Conservation (phyloP, 495 filamentous ascomycete species). For the Aspergillus bridgeri region DNA sequence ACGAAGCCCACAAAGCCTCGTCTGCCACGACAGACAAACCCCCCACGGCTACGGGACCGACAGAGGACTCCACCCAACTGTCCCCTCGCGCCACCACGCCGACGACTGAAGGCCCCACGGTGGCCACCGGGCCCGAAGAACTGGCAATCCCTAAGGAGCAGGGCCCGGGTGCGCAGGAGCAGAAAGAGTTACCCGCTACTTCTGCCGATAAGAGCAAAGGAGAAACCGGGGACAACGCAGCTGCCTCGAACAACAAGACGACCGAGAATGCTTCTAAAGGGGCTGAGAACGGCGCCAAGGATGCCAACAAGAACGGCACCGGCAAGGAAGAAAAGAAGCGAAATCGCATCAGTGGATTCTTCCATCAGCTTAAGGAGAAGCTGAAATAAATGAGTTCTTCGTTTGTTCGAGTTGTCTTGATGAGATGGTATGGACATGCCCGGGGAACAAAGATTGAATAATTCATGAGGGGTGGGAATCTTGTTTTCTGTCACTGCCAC, state of each 20-base stretch:
- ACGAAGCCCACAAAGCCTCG: conserved; percentile 42
- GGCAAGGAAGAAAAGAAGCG: conserved; percentile 45
- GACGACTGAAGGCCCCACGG: conserved; percentile 29
- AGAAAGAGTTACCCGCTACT: background rate
- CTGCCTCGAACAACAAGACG: background rate
- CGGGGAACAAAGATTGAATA: background rate
- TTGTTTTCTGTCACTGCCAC: background rate
- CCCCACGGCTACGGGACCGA: conserved; percentile 26
- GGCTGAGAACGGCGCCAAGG: conserved; percentile 1
- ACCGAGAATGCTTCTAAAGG: background rate
- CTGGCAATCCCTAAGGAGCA: conserved; percentile 6
- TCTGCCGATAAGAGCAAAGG: conserved; percentile 16
- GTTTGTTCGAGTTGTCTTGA: background rate
- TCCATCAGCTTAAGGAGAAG: conserved; percentile 50
- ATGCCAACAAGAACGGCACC: conserved; percentile 13
- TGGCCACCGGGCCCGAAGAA: conserved; percentile 35
- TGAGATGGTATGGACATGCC: background rate
- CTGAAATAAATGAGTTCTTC: conserved; percentile 32
- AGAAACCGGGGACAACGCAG: conserved; percentile 17
- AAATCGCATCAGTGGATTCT: conserved; percentile 44
- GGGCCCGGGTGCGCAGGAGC: background rate
- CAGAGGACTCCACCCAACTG: conserved; percentile 35
- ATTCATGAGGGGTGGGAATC: background rate
- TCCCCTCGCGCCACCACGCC: conserved; percentile 43
- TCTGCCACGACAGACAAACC: conserved; percentile 44